Percentiles rank a stretch among this genome's conserved stretches.
These are phyloP conservation scores for Ogataea hybrid DNA, from an alignment of 1,139 yeast species.

Conservation along the genomic window DNA sequence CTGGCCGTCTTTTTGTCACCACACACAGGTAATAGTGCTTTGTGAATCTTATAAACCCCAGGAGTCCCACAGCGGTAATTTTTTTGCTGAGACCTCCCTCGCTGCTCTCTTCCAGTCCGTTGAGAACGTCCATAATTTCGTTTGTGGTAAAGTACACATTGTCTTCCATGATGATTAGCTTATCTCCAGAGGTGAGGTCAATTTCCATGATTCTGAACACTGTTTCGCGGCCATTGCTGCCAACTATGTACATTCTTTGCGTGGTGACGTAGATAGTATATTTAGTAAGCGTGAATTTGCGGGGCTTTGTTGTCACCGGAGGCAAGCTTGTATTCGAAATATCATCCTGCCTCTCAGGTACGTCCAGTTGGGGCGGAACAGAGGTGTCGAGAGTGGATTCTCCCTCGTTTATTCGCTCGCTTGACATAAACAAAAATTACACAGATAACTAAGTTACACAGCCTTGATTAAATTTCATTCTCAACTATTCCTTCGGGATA, in stretches of 20 bases:
- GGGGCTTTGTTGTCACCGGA: conserved; percentile 33
- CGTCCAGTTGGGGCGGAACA: conserved; percentile 7
- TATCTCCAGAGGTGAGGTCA: conserved; percentile 56
- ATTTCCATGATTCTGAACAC: conserved; percentile 84
- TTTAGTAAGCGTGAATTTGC: conserved; percentile 57
- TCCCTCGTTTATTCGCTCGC: background rate
- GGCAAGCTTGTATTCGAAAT: conserved; percentile 9
- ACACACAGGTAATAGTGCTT: conserved; percentile 76
- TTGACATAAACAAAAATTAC: conserved; percentile 1
- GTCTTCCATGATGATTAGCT: conserved; percentile 69
- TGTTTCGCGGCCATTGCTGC: conserved; percentile 85
- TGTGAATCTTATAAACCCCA: conserved; percentile 88
- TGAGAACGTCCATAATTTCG: conserved; percentile 73
- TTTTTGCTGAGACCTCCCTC: conserved; percentile 75
- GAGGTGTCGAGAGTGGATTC: conserved; percentile 1
- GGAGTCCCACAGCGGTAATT: conserved; percentile 80
- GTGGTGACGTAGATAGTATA: conserved; percentile 83
- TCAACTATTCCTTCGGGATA: conserved; percentile 10
- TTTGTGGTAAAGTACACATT: conserved; percentile 74
- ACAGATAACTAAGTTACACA: background rate
- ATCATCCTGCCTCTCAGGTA: conserved; percentile 12
- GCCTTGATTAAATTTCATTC: background rate
- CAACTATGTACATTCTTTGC: conserved; percentile 83
- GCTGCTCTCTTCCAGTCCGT: conserved; percentile 54
- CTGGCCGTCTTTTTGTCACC: conserved; percentile 82